Evolutionary conservation across 441 rosid genomes (phyloP).

Genomic region (Populus hybrid): DNA sequence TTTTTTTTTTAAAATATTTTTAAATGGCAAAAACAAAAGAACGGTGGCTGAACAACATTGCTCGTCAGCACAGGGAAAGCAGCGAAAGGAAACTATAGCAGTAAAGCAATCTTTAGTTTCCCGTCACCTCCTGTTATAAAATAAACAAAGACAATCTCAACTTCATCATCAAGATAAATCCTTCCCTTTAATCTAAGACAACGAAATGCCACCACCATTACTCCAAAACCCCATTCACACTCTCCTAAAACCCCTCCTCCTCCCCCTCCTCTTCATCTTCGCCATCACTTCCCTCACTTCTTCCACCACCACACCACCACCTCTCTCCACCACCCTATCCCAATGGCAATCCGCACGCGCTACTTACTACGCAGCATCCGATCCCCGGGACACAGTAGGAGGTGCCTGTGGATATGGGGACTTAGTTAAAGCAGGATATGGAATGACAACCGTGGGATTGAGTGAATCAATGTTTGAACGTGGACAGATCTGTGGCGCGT

Average conservation of each 20-base stretch:
- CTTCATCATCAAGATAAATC: background rate
- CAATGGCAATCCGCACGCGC: conserved; percentile 87
- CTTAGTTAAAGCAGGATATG: conserved; percentile 74
- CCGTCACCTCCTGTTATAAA: background rate
- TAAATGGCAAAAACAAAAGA: too few species aligned
- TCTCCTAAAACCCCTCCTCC: conserved; percentile 6
- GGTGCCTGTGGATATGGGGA: conserved; percentile 98
- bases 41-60: too few species aligned
- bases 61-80: too few species aligned
- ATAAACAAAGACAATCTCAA: background rate
- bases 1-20: too few species aligned
- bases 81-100: background rate
- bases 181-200: background rate
- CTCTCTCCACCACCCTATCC: conserved; percentile 36
- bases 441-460: conserved; percentile 81
- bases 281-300: conserved; percentile 43
- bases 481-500: conserved; percentile 98
- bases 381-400: conserved; percentile 78
- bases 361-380: conserved; percentile 84
- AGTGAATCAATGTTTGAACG: conserved; percentile 76
- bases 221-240: conserved; percentile 15
- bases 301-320: conserved; percentile 36
- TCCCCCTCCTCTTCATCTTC: conserved; percentile 7
- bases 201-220: background rate
- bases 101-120: background rate